Percentiles rank a stretch among this genome's conserved stretches.
Evolutionary conservation across 2,329 filamentous ascomycete species (phyloP).

Genomic region (Magnaporthiopsis incrustans): DNA sequence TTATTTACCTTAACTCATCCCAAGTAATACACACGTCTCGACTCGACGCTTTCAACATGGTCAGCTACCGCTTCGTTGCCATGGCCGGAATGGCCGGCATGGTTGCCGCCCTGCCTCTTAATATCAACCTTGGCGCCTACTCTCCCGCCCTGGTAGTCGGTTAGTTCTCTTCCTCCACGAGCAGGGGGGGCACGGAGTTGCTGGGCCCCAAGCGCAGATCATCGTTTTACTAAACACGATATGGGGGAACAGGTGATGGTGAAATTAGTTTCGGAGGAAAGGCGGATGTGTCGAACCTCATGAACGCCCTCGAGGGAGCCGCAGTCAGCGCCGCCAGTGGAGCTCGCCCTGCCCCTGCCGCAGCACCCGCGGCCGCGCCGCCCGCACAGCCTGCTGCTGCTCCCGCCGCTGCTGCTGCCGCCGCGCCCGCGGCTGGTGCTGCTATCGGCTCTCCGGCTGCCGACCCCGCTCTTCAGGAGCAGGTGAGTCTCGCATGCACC

Average conservation of each 20-base stretch:
- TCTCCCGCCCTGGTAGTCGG: conserved; percentile 33
- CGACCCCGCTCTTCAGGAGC: conserved; percentile 26
- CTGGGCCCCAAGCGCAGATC: not conserved
- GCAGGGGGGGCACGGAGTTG: not conserved
- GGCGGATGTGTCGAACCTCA: conserved; percentile 34
- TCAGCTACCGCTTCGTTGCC: conserved; percentile 11
- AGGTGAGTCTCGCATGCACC: conserved; percentile 19
- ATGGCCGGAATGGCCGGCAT: conserved; percentile 11
- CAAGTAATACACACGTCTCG: not conserved
- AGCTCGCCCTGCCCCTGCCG: conserved; percentile 14
- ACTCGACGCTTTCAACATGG: conserved; percentile 10
- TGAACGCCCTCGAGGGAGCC: conserved; percentile 38
- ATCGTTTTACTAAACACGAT: not conserved
- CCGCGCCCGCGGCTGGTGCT: conserved; percentile 7
- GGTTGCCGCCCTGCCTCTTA: conserved; percentile 12
- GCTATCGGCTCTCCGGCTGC: conserved; percentile 13
- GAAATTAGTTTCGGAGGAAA: conserved; percentile 39
- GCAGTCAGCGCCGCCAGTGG: conserved; percentile 31
- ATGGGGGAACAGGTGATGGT: conserved; percentile 27
- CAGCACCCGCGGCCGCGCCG: conserved; percentile 1
- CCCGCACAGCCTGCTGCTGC: not conserved
- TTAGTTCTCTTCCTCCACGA: conserved; percentile 9
- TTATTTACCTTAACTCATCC: not conserved
- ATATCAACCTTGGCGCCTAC: conserved; percentile 36
- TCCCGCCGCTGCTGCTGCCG: conserved; percentile 3